Evolutionary conservation across 2,329 filamentous ascomycete species (phyloP).

Genomic region (Coniochaeta pulveracea): DNA sequence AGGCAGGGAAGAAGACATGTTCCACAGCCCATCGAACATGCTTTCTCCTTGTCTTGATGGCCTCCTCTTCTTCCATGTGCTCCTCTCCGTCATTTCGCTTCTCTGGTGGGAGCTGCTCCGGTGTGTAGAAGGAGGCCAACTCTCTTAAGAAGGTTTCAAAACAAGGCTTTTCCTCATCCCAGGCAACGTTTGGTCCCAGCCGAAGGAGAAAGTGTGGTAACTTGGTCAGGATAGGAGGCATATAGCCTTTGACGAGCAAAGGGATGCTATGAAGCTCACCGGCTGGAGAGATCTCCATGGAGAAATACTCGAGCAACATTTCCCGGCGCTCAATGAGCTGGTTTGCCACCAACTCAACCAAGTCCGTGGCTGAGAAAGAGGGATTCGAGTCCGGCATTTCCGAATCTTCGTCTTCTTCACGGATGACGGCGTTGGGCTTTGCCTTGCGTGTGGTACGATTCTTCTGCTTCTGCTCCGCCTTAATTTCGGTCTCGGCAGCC

Average conservation of each 20-base stretch:
- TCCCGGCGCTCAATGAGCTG: constrained; percentile 67
- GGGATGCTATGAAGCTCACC: constrained; percentile 74
- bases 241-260: constrained; percentile 79
- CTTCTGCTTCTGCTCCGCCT: neutral
- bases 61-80: constrained; percentile 27
- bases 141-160: constrained; percentile 80
- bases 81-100: constrained; percentile 15
- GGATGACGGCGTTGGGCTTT: constrained; percentile 15
- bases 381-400: neutral
- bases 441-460: constrained; percentile 2
- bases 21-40: constrained; percentile 71
- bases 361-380: constrained; percentile 50
- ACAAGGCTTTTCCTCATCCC: constrained; percentile 74
- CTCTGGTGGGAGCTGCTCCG: constrained; percentile 62
- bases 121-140: constrained; percentile 81
- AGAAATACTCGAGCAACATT: constrained; percentile 91
- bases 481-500: constrained; percentile 42
- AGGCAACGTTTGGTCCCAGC: constrained; percentile 79
- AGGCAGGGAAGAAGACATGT: constrained; percentile 79
- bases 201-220: constrained; percentile 79
- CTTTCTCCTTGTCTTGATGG: constrained; percentile 46
- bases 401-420: constrained; percentile 31
- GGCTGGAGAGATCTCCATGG: constrained; percentile 65
- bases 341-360: constrained; percentile 52
- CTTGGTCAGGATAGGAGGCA: constrained; percentile 65